Base-by-base conservation (phyloP, 345 rosid species). In the Clausena lansium region DNA sequence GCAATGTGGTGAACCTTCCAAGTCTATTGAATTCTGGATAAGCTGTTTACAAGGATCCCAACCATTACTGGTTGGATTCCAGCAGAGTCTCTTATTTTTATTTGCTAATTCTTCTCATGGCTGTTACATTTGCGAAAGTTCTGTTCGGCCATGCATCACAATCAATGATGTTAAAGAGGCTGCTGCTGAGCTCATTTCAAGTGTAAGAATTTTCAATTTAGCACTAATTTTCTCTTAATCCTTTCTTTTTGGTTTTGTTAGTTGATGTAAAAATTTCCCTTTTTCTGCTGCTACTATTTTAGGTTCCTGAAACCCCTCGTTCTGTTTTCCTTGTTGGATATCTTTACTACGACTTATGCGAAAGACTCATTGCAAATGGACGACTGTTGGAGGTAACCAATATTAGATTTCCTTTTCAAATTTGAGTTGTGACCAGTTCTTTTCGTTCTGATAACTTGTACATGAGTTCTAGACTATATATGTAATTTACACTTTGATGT, bases 271-370 rank as follows among this genome's bases (percentile, higher is more conserved):
- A 50, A 22, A 75, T 50, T 22, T 65, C 6, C 3, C 57, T 59
- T 64, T 64, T 66, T 78, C 55, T 79, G 30, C 73, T 84, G 69
- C 63, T 76, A 36, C 78, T 78, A 52, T 83, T 77, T 62, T 80
- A 95, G 98, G 91, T 74, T 79, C 87, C 97, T 71, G 78, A 61
- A 45, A 79, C 87, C 75, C 84, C 83, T 54, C 74, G 57, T 77
- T 88, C 94, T 76, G 73, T 85, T 82, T 91, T 90, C 77, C 77
- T 84, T 76, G 97, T 91, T 74, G 97, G 95, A 76, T 83, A 83
- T 86, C 97, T 96, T 71, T 89, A 83, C 81, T 89, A 92, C 81
- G 97, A 94, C 89, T 88, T 96, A 76, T 83, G 89, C 81, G 94
- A 91, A 86, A 89, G 86, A 77, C 88, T 88, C 62, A 75, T 89